Percentiles rank a stretch among this genome's conserved stretches.
Conservation (phyloP, 352 stramenopile genomes). For the Phytophthora palmivora region DNA sequence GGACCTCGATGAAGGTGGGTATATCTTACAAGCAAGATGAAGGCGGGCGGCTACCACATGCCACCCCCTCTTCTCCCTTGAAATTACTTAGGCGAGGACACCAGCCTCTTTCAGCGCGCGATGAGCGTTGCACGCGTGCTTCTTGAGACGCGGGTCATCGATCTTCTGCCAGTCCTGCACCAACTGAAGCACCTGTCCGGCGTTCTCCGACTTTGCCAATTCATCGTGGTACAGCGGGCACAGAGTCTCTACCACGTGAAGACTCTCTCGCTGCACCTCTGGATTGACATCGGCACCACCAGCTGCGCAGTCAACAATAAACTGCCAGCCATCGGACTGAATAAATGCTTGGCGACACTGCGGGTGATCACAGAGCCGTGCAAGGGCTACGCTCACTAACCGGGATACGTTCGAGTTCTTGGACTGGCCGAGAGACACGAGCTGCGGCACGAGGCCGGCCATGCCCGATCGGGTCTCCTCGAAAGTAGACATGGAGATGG, state of each 20-base stretch:
- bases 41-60: constrained; percentile 18
- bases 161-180: constrained; percentile 86
- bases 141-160: constrained; percentile 85
- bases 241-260: constrained; percentile 88
- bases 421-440: constrained; percentile 73
- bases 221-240: constrained; percentile 86
- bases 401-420: constrained; percentile 62
- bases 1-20: constrained; percentile 23
- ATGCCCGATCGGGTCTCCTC: constrained; percentile 69
- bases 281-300: constrained; percentile 65
- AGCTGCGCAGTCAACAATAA: constrained; percentile 80
- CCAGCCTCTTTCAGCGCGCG: constrained; percentile 79
- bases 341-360: constrained; percentile 87
- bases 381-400: constrained; percentile 77
- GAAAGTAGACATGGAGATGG: constrained; percentile 78
- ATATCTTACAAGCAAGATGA: constrained; percentile 55
- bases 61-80: constrained; percentile 19
- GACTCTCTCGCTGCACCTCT: constrained; percentile 85
- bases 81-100: constrained; percentile 69
- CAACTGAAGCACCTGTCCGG: constrained; percentile 64
- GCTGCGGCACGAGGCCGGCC: constrained; percentile 68
- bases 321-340: constrained; percentile 82
- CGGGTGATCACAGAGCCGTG: constrained; percentile 83
- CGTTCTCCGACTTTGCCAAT: constrained; percentile 69
- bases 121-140: constrained; percentile 85